Evolutionary conservation across 2,329 filamentous ascomycete genomes (phyloP).

Genomic region (Huntiella bhutanensis): DNA sequence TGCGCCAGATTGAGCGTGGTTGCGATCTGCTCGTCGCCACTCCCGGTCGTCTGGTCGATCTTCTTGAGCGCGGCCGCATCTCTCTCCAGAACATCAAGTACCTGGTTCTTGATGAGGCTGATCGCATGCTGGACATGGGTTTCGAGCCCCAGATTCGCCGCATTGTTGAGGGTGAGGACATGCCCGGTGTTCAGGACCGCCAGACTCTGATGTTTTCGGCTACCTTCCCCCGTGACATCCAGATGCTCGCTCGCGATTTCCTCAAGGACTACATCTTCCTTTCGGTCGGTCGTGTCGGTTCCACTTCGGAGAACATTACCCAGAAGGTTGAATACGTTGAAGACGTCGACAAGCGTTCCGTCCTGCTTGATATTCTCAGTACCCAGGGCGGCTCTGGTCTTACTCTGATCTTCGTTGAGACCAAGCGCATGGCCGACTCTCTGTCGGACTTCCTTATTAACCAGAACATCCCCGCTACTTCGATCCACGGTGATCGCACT

Average conservation of each 20-base stretch:
- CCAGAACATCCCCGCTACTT: slow-evolving; percentile 94
- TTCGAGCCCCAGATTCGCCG: slow-evolving; percentile 99
- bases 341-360: slow-evolving; percentile 92
- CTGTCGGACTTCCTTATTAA: slow-evolving; percentile 97
- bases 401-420: slow-evolving; percentile 96
- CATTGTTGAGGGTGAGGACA: slow-evolving; percentile 96
- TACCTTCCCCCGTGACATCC: slow-evolving; percentile 96
- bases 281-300: slow-evolving; percentile 94
- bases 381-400: slow-evolving; percentile 68
- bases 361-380: slow-evolving; percentile 92
- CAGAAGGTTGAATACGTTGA: slow-evolving; percentile 98
- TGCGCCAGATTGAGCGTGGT: slow-evolving; percentile 91
- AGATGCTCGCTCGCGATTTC: slow-evolving; percentile 97
- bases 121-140: slow-evolving; percentile 99
- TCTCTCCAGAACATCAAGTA: slow-evolving; percentile 99
- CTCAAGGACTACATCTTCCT: slow-evolving; percentile 98
- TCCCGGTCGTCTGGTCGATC: slow-evolving; percentile 87
- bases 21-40: slow-evolving; percentile 96
- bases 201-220: slow-evolving; percentile 99
- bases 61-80: slow-evolving; percentile 96
- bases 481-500: slow-evolving; percentile 95
- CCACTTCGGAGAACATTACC: slow-evolving; percentile 99
- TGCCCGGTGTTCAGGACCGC: slow-evolving; percentile 65
- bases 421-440: slow-evolving; percentile 97
- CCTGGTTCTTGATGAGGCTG: slow-evolving; percentile 93